Percentiles rank a stretch among this genome's conserved stretches.
Conservation (phyloP, 2,329 filamentous ascomycete species). For the Penicillium sumatraense region DNA sequence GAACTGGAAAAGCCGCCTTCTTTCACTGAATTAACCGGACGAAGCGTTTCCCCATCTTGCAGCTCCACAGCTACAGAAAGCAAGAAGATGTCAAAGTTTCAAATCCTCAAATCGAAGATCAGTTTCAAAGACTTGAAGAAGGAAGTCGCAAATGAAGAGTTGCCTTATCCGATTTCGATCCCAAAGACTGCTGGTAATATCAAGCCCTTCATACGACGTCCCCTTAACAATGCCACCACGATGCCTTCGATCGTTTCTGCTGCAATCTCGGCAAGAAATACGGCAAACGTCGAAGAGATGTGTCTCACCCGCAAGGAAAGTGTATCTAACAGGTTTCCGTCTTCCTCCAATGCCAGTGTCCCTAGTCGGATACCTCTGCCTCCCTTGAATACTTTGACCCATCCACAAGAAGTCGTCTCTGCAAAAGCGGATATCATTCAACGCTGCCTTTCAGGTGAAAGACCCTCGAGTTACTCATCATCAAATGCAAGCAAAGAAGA, state of each 20-base stretch:
- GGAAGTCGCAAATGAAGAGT: slow-evolving; percentile 25
- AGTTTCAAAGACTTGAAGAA: slow-evolving; percentile 36
- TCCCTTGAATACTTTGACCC: not conserved
- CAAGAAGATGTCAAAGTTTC: slow-evolving; percentile 31
- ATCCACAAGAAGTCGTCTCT: not conserved
- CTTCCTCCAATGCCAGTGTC: not conserved
- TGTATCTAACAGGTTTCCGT: not conserved
- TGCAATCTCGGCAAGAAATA: not conserved
- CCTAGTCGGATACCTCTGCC: not conserved
- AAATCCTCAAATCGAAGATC: slow-evolving; percentile 33
- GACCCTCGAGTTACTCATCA: not conserved
- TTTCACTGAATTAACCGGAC: slow-evolving; percentile 12
- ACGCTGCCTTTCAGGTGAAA: not conserved
- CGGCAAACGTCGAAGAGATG: not conserved
- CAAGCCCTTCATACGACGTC: not conserved
- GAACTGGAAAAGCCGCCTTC: slow-evolving; percentile 20
- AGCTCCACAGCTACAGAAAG: not conserved
- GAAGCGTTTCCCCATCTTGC: not conserved
- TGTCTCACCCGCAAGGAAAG: not conserved
- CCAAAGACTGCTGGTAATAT: not conserved
- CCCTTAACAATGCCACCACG: not conserved
- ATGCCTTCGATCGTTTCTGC: not conserved
- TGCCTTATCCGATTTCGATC: slow-evolving; percentile 5
- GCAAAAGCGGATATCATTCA: not conserved
- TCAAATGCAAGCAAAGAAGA: not conserved